Evolutionary conservation across 2,329 filamentous ascomycete species (phyloP).

Genomic region (Neopestalotiopsis rosae): DNA sequence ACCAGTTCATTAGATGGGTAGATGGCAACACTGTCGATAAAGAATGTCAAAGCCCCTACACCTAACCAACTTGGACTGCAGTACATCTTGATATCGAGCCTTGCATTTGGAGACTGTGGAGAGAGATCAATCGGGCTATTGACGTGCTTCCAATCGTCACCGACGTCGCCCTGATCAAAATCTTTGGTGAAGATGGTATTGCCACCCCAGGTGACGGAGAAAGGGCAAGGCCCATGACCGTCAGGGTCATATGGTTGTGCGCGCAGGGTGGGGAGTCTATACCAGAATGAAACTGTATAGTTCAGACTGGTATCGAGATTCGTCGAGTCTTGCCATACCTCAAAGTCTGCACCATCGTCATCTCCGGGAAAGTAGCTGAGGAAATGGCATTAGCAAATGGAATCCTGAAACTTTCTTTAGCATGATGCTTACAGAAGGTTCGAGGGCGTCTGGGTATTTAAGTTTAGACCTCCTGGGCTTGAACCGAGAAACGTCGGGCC

Average conservation of each 20-base stretch:
- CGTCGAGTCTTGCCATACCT: not conserved
- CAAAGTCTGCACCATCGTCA: not conserved
- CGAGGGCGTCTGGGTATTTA: not conserved
- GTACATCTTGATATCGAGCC: not conserved
- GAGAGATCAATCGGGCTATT: slow-evolving; percentile 8
- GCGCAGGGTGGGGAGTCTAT: not conserved
- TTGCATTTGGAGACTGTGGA: not conserved
- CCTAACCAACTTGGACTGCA: not conserved
- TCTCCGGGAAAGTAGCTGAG: not conserved
- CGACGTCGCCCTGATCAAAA: not conserved
- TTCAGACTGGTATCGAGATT: not conserved
- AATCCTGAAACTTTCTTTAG: not conserved
- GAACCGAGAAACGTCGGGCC: not conserved
- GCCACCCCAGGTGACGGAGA: not conserved
- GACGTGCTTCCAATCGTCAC: not conserved
- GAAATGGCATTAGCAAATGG: not conserved
- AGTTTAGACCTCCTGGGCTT: too few relatives aligned
- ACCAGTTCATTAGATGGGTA: not conserved
- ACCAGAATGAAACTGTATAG: slow-evolving; percentile 8
- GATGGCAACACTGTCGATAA: slow-evolving; percentile 3
- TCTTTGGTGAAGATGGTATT: not conserved
- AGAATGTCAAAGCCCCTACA: not conserved
- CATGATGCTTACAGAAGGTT: not conserved
- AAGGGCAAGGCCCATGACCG: not conserved
- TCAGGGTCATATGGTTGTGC: not conserved